Evolutionary conservation across 495 filamentous ascomycete genomes (phyloP).

Genomic region (Amphirosellinia nigrospora): DNA sequence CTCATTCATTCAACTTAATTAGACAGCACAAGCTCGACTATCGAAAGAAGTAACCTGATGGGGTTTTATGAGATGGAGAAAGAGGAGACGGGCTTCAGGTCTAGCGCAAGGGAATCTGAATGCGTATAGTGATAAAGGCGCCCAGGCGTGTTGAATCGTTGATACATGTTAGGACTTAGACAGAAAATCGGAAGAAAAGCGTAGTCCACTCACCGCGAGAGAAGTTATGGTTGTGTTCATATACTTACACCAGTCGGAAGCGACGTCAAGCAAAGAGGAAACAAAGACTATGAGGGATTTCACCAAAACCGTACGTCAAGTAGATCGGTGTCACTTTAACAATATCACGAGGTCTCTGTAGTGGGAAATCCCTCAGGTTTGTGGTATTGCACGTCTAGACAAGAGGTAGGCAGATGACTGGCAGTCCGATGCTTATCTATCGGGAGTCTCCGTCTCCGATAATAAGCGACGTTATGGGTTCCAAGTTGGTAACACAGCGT

Average conservation of each 20-base stretch:
- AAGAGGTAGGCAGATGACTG: constrained; percentile 1
- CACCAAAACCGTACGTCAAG: neutral
- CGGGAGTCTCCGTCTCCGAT: constrained; percentile 12
- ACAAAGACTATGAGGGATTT: constrained; percentile 4
- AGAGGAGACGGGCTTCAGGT: neutral
- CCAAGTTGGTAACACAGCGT: neutral
- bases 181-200: constrained; percentile 10
- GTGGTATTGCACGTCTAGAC: neutral
- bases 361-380: constrained; percentile 18
- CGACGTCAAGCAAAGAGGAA: neutral
- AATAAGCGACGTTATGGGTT: constrained; percentile 7
- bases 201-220: constrained; percentile 1
- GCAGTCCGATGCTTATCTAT: constrained; percentile 7
- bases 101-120: neutral
- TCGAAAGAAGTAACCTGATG: neutral
- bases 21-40: neutral
- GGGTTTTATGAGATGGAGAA: neutral
- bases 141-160: neutral
- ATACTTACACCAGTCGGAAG: constrained; percentile 17
- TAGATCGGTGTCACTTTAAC: constrained; percentile 10
- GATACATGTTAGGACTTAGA: neutral
- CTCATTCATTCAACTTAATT: neutral
- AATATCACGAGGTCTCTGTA: constrained; percentile 11
- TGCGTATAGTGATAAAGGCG: neutral
- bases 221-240: constrained; percentile 5